A percentile compares a stretch with the other conserved stretches of the same genome.
Conservation (phyloP, 1,284 basidiomycete species). For the Trichosporon ovoides region DNA sequence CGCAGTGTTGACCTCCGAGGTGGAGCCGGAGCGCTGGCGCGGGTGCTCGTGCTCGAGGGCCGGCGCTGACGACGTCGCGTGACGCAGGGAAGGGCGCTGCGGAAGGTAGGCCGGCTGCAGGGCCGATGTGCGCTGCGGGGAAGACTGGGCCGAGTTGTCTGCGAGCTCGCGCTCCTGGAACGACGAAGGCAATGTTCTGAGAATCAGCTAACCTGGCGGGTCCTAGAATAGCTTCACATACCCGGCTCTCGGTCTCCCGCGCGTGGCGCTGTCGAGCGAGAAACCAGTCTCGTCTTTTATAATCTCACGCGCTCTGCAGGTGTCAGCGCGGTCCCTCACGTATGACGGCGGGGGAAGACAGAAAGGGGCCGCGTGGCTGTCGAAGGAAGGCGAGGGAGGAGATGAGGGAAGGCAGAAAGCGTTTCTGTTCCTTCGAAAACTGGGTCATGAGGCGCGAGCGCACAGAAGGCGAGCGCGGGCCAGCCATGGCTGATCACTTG, state of each 20-base stretch:
- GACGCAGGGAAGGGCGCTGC: slow-evolving; percentile 56
- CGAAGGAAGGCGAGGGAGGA: background rate
- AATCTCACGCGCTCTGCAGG: slow-evolving; percentile 66
- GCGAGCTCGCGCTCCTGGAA: slow-evolving; percentile 29
- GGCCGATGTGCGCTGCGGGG: slow-evolving; percentile 32
- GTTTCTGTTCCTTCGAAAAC: slow-evolving; percentile 11
- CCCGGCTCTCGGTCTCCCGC: slow-evolving; percentile 47
- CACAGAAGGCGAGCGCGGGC: too few relatives aligned
- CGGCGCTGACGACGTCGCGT: slow-evolving; percentile 61
- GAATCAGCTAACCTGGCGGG: slow-evolving; percentile 2
- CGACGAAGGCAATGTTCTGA: slow-evolving; percentile 46
- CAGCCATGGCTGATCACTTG: too few relatives aligned
- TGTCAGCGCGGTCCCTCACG: background rate
- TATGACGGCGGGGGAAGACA: background rate
- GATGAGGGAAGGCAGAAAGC: background rate
- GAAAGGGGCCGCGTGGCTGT: background rate
- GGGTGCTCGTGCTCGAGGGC: slow-evolving; percentile 58
- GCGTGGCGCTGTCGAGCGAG: slow-evolving; percentile 50
- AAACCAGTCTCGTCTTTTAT: slow-evolving; percentile 62
- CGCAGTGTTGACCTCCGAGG: slow-evolving; percentile 73
- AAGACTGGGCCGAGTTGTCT: slow-evolving; percentile 2
- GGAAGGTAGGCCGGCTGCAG: slow-evolving; percentile 45
- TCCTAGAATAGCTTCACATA: slow-evolving; percentile 21
- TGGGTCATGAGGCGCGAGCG: too few relatives aligned
- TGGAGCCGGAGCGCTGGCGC: slow-evolving; percentile 79